phyloP scores from a whole-genome alignment of 2,329 filamentous ascomycete genomes.

The Alternaria panax region DNA sequence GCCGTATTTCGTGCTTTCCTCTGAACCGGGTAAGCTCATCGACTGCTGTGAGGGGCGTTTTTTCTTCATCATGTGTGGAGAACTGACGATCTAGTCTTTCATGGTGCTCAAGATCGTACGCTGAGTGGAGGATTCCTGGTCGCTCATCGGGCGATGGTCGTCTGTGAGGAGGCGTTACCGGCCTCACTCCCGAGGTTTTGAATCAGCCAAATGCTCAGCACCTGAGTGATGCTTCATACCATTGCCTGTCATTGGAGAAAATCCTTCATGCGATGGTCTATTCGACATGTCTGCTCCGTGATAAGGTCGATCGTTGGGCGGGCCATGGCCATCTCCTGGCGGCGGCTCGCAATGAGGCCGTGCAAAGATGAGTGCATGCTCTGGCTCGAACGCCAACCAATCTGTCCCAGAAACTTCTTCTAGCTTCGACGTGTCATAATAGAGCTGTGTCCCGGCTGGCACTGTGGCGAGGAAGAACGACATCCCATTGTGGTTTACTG shows the following conservation, averaged over 20 bases:
- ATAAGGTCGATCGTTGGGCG: neutral
- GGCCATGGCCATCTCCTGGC: slow-evolving; percentile 9
- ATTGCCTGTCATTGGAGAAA: neutral
- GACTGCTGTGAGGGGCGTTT: slow-evolving; percentile 12
- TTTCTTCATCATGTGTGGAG: neutral
- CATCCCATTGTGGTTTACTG: slow-evolving; percentile 78
- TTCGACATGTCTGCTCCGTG: neutral
- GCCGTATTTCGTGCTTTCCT: slow-evolving; percentile 48
- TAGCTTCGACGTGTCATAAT: slow-evolving; percentile 65
- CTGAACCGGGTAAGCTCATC: neutral
- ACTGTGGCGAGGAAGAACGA: slow-evolving; percentile 72
- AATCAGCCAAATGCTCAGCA: neutral
- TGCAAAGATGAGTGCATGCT: slow-evolving; percentile 71
- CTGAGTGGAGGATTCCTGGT: neutral
- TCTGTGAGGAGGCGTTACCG: neutral
- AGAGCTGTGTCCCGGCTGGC: slow-evolving; percentile 69
- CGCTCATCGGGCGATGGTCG: neutral
- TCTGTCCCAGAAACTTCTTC: slow-evolving; percentile 58
- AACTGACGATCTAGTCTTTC: neutral
- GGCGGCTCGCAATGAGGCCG: slow-evolving; percentile 9
- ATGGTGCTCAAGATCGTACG: neutral
- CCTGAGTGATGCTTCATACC: neutral
- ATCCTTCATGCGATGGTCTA: neutral
- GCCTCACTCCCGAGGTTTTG: neutral
- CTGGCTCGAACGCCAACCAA: slow-evolving; percentile 80